phyloP scores from a whole-genome alignment of 768 basidiomycete genomes.

The Pisolithus microcarpus region DNA sequence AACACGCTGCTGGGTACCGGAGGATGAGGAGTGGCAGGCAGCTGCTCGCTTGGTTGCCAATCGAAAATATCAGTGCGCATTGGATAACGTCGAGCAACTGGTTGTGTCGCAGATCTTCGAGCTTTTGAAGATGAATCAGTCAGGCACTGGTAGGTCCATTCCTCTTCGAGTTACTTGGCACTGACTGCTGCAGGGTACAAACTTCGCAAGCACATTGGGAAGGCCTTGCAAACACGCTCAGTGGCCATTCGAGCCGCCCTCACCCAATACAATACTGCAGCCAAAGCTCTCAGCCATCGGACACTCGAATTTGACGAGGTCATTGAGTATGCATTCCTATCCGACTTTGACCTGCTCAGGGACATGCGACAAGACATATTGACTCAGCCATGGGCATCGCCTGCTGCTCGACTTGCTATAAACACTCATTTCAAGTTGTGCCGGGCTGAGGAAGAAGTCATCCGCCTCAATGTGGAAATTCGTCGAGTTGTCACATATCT shows the following conservation, averaged over 20 bases:
- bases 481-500: not conserved
- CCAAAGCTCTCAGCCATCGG: not conserved
- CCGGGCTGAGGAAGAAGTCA: not conserved
- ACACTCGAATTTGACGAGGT: constrained; percentile 15
- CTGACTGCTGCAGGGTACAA: not conserved
- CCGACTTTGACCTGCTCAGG: constrained; percentile 11
- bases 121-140: constrained; percentile 16
- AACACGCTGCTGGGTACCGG: not conserved
- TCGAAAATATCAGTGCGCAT: constrained; percentile 4
- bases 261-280: not conserved
- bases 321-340: constrained; percentile 7
- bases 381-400: constrained; percentile 11
- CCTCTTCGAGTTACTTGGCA: too few species aligned
- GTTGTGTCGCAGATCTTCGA: constrained; percentile 13
- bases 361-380: not conserved
- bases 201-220: constrained; percentile 5
- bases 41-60: not conserved
- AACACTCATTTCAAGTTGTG: not conserved
- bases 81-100: constrained; percentile 12
- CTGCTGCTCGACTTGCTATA: constrained; percentile 3
- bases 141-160: constrained; percentile 9
- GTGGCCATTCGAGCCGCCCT: constrained; percentile 13
- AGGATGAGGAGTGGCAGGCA: constrained; percentile 5
- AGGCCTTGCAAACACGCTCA: not conserved
- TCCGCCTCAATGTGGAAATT: not conserved